Evolutionary conservation across 129 eudicot species (phyloP), one percentile per base, ranked within the genome.

Genomic region (Arctium minus): DNA sequence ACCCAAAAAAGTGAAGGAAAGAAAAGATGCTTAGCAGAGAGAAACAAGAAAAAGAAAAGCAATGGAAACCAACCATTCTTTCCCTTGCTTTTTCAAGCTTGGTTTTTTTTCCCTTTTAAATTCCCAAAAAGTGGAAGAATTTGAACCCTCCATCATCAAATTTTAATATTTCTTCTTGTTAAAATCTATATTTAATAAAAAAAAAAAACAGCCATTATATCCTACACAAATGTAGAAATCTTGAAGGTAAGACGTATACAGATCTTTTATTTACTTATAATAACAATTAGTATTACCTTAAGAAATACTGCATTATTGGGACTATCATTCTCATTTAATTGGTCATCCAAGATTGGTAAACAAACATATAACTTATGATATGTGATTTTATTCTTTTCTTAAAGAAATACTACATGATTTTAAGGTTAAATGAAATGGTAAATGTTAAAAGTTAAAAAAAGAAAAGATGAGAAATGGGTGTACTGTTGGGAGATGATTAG

Each of bases 1-100:
- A 77, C 71, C 86, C 35, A 85, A 86, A 88, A 86, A 88, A 90
- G 83, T 87, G 85, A 84, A 75, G 84, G 87, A 48, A 79, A 83
- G 60, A 80, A 88, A 88, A 95, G 97, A 95, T 95, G 98, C 99
- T 83, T 88, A 83, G 84, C 88, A 89, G 83, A 86, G 97, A 84
- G 89, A 86, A 35, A 77, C 89, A 91, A 89, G 94, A 85, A 87
- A 85, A 84, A 84, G 44, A 67, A 71, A 76, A 77, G 70, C 65
- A 88, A 79, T 81, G 62, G 78, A 78, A 74, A 18, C 91, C 82
- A 82, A 75, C 89, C 86, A 85, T 83, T 85, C 81, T 75, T 71
- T 77, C 70, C 70, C 76, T 48, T 36, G 69, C 75, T 67, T 78
- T 82, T 85, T 75, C 80, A 39, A 50, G 70, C 17, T 70, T 70